Base-by-base conservation (phyloP, 108 stramenopile species). In the Pseudonitzschia pungens region DNA sequence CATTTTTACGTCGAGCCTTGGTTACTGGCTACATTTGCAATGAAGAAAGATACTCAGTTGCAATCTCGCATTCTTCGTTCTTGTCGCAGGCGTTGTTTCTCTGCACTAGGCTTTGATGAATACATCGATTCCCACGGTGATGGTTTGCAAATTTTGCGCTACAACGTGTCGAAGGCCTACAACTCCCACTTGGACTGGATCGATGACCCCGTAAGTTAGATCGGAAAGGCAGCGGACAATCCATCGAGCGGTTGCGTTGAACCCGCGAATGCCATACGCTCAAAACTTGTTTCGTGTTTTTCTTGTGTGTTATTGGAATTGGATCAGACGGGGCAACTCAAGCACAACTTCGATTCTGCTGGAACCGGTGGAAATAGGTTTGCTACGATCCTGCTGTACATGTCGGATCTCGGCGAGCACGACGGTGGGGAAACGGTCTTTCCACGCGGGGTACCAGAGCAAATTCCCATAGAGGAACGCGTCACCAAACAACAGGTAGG, bases 391-490 rank as follows among this genome's bases (percentile, higher is more conserved):
- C 78, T 98, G 59, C 65, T 99, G 55, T 99, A 99, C 84, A 94
- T 99, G 84, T 87, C 78, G 28, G 98, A 98, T 79, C 76, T 99
- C 18, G 84, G 75, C 28, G 78, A 83, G 68, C 78, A 76, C 56
- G 94, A 87, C 64, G 98, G 98, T 45, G 98, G 98, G 2, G 96
- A 98, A 74, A 98, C 98, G 18, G 94, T 97, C 0, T 98, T 98
- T 81, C 77, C 86, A 11, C 50, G 89, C 26, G 91, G 83, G 51
- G 81, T 83, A 83, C 87, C 86, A 4, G 21, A 63, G 4, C 80
- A 86, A 56, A 62, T 83, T 26, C 68, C 78, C 29, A 81, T 77
- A 41, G 75, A 67, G 27, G 79, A 85, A 20, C 78, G 75, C 12
- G 48, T 82, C 0, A 33, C 62, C 6, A 60, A 24, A 18, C 50